A percentile compares a stretch with the other conserved stretches of the same genome.
Conservation (phyloP, 768 basidiomycete species). For the Russula lepida region DNA sequence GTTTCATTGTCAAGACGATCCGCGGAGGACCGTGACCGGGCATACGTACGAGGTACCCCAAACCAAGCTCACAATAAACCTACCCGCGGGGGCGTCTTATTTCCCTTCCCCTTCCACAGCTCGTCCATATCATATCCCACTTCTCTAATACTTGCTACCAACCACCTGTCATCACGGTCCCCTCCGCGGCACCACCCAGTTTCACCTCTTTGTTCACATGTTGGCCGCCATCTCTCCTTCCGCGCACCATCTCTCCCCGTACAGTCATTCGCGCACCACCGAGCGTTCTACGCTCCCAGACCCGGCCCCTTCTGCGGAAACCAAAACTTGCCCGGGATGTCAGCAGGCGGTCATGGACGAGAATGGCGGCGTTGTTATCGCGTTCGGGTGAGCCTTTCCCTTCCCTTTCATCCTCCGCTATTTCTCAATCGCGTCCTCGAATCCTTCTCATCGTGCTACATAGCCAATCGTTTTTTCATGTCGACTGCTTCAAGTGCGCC, state of each 20-base stretch:
- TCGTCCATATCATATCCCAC: no score
- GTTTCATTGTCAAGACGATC: no score
- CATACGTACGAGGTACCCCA: no score
- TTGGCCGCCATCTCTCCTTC: conserved; percentile 13
- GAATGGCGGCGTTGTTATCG: conserved; percentile 82
- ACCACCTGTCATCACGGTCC: background rate
- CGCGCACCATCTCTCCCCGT: conserved; percentile 9
- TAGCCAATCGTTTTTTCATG: conserved; percentile 91
- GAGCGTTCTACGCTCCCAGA: conserved; percentile 6
- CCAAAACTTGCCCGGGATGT: conserved; percentile 75
- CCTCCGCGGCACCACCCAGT: background rate
- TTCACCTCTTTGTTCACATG: background rate
- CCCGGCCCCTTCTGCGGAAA: conserved; percentile 29
- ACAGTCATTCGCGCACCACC: conserved; percentile 4
- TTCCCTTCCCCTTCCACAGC: background rate
- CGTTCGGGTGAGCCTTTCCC: conserved; percentile 63
- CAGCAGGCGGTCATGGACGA: conserved; percentile 73
- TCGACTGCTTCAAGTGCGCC: conserved; percentile 94
- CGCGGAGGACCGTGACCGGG: no score
- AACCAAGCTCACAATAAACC: no score
- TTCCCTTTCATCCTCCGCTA: background rate
- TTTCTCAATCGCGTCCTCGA: background rate
- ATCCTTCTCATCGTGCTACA: background rate
- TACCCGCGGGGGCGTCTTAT: background rate
- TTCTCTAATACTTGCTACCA: background rate